Base-by-base conservation (phyloP, 176 grass and related monocot species). In the Aegilops umbellulata region DNA sequence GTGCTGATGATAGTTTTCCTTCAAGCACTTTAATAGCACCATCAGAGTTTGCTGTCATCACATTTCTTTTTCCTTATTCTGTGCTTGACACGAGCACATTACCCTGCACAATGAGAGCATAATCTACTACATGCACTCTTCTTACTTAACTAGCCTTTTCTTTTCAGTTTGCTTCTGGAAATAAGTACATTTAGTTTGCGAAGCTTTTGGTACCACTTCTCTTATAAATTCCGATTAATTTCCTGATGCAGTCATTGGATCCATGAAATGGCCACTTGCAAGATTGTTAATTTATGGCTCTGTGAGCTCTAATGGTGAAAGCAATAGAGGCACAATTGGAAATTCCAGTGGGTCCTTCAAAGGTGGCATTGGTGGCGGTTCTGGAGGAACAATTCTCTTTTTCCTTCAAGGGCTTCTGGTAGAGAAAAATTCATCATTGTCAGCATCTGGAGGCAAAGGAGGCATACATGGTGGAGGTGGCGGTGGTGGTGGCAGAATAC, bases 211-310 rank as follows among this genome's bases (percentile, higher is more conserved):
- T 29, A 61, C 51, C 23, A 39, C 14, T 83, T 79, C 22, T 79
- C 36, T 57, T 81, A 13, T 77, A 23, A 85, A 81, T 46, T 46
- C 38, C 65, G 24, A 68, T 60, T 12, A 51, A 76, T 87, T 88
- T 64, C 9, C 26, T 71, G 62, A 76, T 78, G 49, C 88, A 98
- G 97, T 98, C 6, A 85, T 98, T 90, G 97, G 97, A 55, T 98
- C 97, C 34, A 92, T 92, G 86, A 98, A 98, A 73, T 98, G 97
- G 97, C 97, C 97, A 10, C 97, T 98, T 88, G 94, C 84, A 78
- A 88, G 62, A 66, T 86, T 98, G 67, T 67, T 87, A 87, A 87
- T 94, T 76, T 81, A 86, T 91, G 97, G 97, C 13, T 94, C 86
- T 12, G 64, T 98, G 79, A 89, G 49, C 53, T 91, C 92, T 77